phyloP scores from a whole-genome alignment of 345 rosid species.

The Ceriops zippeliana region DNA sequence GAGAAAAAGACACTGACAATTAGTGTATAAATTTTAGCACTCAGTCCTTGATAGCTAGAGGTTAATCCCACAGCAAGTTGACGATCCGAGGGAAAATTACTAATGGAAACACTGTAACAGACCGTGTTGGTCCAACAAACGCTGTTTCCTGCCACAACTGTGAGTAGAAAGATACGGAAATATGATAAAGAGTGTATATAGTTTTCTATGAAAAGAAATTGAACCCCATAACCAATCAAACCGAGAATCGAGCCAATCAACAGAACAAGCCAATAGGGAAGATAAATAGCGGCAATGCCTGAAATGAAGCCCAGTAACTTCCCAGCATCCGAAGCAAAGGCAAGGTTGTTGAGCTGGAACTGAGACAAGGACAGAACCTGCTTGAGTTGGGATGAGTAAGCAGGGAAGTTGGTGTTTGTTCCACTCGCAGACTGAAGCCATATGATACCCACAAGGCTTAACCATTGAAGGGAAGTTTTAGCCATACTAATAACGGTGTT shows the following conservation, averaged over 20 bases:
- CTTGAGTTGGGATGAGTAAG: constrained; percentile 86
- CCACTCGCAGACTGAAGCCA: constrained; percentile 85
- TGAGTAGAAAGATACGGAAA: constrained; percentile 48
- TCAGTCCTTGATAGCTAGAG: constrained; percentile 71
- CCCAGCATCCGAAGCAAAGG: constrained; percentile 94
- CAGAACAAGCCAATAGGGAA: constrained; percentile 76
- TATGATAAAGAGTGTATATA: constrained; percentile 49
- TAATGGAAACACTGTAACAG: constrained; percentile 50
- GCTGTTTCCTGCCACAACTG: constrained; percentile 82
- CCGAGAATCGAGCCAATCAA: constrained; percentile 62
- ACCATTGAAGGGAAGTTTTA: constrained; percentile 49
- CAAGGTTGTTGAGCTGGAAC: constrained; percentile 71
- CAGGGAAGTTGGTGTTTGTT: constrained; percentile 80
- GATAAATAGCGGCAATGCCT: constrained; percentile 69
- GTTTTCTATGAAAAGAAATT: constrained; percentile 55
- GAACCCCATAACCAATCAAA: constrained; percentile 70
- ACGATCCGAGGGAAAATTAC: constrained; percentile 47
- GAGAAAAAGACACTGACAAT: constrained; percentile 40
- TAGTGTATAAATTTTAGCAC: constrained; percentile 70
- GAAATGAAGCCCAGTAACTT: constrained; percentile 81
- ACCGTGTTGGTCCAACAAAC: constrained; percentile 97
- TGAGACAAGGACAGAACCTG: constrained; percentile 67
- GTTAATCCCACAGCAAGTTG: constrained; percentile 71
- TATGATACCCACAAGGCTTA: constrained; percentile 63
- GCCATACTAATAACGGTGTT: constrained; percentile 24